These are phyloP conservation scores for Luffa acutangula DNA, from an alignment of 306 rosid genomes.

Conservation along the genomic window DNA sequence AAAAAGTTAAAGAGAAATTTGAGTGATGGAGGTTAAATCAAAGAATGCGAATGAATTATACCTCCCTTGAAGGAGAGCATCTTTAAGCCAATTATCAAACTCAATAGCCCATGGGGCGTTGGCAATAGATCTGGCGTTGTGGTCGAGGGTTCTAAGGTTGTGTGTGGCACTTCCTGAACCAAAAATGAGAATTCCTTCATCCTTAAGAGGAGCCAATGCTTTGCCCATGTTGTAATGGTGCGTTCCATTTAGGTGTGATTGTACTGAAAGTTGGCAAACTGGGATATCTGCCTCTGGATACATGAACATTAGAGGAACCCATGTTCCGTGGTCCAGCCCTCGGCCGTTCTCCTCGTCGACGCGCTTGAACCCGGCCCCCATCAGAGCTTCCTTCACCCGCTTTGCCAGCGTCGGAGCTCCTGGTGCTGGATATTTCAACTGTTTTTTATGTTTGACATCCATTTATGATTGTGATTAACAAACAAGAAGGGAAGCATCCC, in stretches of 20 bases:
- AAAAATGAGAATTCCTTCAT: constrained; percentile 58
- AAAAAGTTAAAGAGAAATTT: no score
- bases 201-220: constrained; percentile 70
- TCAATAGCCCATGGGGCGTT: constrained; percentile 51
- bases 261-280: constrained; percentile 73
- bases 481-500: no score
- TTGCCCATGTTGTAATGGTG: constrained; percentile 58
- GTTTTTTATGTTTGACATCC: not conserved
- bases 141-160: constrained; percentile 32
- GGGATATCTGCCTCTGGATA: constrained; percentile 83
- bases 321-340: constrained; percentile 89
- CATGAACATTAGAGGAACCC: constrained; percentile 79
- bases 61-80: constrained; percentile 61
- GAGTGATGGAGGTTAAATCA: no score
- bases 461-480: no score
- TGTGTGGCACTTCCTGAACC: constrained; percentile 86
- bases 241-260: constrained; percentile 36
- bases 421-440: constrained; percentile 74
- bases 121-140: not conserved
- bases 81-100: constrained; percentile 70
- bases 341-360: constrained; percentile 52
- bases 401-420: constrained; percentile 60
- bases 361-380: constrained; percentile 24
- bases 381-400: constrained; percentile 55
- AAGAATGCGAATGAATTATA: no score